Conservation (phyloP, 2,329 filamentous ascomycete genomes). For the Nemania bipapillata region DNA sequence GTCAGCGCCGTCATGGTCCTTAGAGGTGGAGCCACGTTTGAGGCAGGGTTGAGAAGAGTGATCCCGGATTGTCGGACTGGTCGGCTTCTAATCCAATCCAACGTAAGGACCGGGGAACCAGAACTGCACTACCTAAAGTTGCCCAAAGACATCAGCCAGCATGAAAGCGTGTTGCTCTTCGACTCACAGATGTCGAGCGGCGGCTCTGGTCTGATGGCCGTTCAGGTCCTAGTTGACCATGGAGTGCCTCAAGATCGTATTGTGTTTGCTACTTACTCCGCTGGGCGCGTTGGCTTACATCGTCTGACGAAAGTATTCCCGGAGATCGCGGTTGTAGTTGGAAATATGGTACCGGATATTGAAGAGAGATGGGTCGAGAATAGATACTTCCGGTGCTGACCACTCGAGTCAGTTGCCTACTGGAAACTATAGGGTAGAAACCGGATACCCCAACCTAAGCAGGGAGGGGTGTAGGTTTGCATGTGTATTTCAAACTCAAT, state of each 20-base stretch:
- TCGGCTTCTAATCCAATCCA: slow-evolving; percentile 89
- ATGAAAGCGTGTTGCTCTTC: slow-evolving; percentile 84
- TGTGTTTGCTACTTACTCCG: slow-evolving; percentile 91
- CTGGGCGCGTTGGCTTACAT: slow-evolving; percentile 84
- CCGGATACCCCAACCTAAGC: slow-evolving; percentile 3
- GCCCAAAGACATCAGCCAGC: slow-evolving; percentile 75
- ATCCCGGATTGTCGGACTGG: slow-evolving; percentile 93
- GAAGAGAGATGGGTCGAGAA: slow-evolving; percentile 91
- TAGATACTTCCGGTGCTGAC: slow-evolving; percentile 86
- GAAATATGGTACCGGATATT: slow-evolving; percentile 80
- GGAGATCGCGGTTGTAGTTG: slow-evolving; percentile 84
- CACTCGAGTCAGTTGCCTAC: not conserved
- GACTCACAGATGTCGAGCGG: slow-evolving; percentile 96
- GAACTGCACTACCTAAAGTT: slow-evolving; percentile 91
- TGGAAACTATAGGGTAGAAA: slow-evolving; percentile 12
- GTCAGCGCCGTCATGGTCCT: slow-evolving; percentile 89
- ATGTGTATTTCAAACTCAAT: slow-evolving; percentile 16
- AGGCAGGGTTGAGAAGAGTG: slow-evolving; percentile 86
- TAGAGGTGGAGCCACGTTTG: slow-evolving; percentile 87
- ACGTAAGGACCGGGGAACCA: slow-evolving; percentile 84
- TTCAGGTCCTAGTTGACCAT: slow-evolving; percentile 94
- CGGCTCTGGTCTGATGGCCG: slow-evolving; percentile 87
- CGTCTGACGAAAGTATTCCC: slow-evolving; percentile 90
- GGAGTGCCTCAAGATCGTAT: slow-evolving; percentile 86
- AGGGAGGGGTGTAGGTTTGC: slow-evolving; percentile 14